Conservation (phyloP, 345 rosid genomes). For the Geranium brycei region DNA sequence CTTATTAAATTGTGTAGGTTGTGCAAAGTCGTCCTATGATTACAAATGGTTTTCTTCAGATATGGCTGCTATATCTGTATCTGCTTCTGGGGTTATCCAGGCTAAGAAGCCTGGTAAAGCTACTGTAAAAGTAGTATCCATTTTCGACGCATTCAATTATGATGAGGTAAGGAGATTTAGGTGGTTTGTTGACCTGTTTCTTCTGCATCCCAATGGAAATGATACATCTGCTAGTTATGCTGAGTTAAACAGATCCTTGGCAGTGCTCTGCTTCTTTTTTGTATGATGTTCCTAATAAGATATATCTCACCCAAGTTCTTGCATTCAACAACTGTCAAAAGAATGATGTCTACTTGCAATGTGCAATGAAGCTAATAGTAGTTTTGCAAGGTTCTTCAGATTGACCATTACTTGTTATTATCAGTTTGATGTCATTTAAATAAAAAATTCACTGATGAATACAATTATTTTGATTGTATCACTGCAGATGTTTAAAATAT, state of each 20-base stretch:
- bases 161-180: constrained; percentile 53
- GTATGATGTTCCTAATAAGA: background rate
- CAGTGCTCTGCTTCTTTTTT: background rate
- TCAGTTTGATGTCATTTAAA: no score
- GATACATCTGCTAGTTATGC: no score
- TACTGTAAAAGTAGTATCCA: constrained; percentile 59
- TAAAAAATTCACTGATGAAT: background rate
- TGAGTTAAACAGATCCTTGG: background rate
- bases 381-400: background rate
- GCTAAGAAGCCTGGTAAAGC: constrained; percentile 88
- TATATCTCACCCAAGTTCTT: background rate
- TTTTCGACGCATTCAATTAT: constrained; percentile 62
- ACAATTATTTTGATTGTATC: background rate
- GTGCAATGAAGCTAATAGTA: background rate
- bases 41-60: constrained; percentile 91
- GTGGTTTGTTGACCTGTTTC: no score
- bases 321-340: background rate
- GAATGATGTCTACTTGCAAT: background rate
- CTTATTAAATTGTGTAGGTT: constrained; percentile 35
- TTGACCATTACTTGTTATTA: background rate
- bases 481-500: background rate
- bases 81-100: constrained; percentile 68
- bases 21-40: constrained; percentile 65
- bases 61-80: constrained; percentile 39
- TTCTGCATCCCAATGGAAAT: no score